A percentile compares a stretch with the other conserved stretches of the same genome.
These are phyloP conservation scores for Plenodomus biglobosus DNA, from an alignment of 2,329 filamentous ascomycete species.

Conservation along the genomic window DNA sequence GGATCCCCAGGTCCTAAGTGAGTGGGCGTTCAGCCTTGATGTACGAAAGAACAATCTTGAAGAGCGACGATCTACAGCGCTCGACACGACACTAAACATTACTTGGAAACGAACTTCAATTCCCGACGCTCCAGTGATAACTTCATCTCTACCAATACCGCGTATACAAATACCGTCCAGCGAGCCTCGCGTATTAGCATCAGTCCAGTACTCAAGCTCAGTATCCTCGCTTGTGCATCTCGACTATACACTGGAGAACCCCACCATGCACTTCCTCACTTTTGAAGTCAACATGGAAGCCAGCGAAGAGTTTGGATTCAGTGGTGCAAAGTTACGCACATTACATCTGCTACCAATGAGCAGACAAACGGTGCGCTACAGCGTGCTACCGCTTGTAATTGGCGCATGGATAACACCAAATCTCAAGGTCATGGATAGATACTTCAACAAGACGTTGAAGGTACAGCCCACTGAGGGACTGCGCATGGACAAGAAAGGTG, in stretches of 20 bases:
- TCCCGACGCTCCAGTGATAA: conserved; percentile 31
- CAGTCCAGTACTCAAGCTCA: conserved; percentile 41
- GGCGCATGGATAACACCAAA: conserved; percentile 72
- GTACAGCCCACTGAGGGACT: conserved; percentile 76
- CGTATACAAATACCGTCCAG: conserved; percentile 77
- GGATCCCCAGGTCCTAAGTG: conserved; percentile 67
- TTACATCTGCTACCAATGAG: conserved; percentile 83
- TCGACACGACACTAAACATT: conserved; percentile 75
- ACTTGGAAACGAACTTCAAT: conserved; percentile 67
- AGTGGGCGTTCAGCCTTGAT: conserved; percentile 71
- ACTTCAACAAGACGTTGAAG: conserved; percentile 87
- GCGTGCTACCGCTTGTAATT: conserved; percentile 65
- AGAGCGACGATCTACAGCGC: conserved; percentile 71
- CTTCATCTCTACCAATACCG: conserved; percentile 71
- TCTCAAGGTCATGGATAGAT: conserved; percentile 80
- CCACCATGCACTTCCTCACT: conserved; percentile 89
- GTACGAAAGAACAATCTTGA: conserved; percentile 78
- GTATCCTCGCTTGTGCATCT: conserved; percentile 42
- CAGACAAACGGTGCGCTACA: conserved; percentile 71
- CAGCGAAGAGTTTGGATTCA: conserved; percentile 89
- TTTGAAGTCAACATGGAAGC: conserved; percentile 93
- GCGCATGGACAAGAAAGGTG: conserved; percentile 56
- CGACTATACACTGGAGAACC: conserved; percentile 82
- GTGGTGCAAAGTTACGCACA: conserved; percentile 78
- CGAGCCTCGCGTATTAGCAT: conserved; percentile 79